Base-by-base conservation (phyloP, 2,329 filamentous ascomycete species). In the Peltaster fructicola region DNA sequence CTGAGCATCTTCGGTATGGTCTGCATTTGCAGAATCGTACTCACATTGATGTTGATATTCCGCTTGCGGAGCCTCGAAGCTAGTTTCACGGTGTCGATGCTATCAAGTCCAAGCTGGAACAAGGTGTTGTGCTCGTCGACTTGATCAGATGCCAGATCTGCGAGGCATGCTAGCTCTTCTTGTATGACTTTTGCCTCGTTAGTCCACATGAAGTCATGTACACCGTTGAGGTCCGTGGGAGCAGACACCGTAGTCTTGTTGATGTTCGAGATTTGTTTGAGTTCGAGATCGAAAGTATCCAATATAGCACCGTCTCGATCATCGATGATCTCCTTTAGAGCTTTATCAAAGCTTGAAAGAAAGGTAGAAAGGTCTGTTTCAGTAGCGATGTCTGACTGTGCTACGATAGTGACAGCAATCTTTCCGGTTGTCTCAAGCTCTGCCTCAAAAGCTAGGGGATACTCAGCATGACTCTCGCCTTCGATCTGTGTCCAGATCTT, bases 31-130 rank as follows among this genome's bases (percentile, higher is more conserved):
- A 91, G 75, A 12, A 93, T 72, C n/a, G 62, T 58, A 36, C 79
- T 78, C n/a, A 84, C 69, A 0, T 73, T 56, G 7, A 91, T 46
- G 1, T 53, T 44, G 11, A 88, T 53, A 0, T 62, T 64, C 4
- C 52, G 50, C 21, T 61, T 65, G 34, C 65, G 75, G 2, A 92
- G 57, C 26, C 70, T 64, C 0, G 80, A 72, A 0, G 78, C 75
- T 0, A 93, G 54, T 39, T 81, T 90, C 47, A 93, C 85, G 2
- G 76, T 67, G 48, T 93, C 84, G 30, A 93, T 90, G 41, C 84
- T 92, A 54, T 93, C 85, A 5, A 93, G 61, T 0, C 84, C 84
- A 15, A 93, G 61, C 37, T 85, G 72, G 18, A 90, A 72, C 7
- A 93, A 67, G 0, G 74, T 74, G 0, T 68, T 68, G 5, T 57